Evolutionary conservation across 805 yeast species (phyloP).

Genomic region (Kazachstania psychrophila): DNA sequence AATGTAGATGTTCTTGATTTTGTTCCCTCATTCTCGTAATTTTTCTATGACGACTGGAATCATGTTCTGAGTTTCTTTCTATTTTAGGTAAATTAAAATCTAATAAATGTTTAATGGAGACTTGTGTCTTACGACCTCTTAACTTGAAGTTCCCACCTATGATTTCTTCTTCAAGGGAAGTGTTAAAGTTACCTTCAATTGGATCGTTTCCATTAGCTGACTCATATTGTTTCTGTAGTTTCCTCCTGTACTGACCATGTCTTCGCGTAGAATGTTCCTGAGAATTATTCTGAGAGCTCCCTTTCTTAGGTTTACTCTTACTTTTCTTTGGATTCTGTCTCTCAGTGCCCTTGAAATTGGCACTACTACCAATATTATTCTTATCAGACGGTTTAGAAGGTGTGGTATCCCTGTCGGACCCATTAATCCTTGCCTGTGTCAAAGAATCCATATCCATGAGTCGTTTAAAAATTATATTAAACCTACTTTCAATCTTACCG

Average conservation of each 20-base stretch:
- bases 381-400: background rate
- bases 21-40: conserved; percentile 22
- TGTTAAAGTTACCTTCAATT: conserved; percentile 8
- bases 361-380: too few species aligned
- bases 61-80: conserved; percentile 14
- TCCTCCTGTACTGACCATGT: conserved; percentile 8
- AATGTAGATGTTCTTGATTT: conserved; percentile 32
- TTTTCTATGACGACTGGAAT: conserved; percentile 13
- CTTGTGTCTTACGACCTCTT: conserved; percentile 35
- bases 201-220: background rate
- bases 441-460: background rate
- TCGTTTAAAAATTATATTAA: too few species aligned
- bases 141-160: conserved; percentile 26
- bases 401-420: background rate
- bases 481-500: too few species aligned
- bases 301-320: background rate
- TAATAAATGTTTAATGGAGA: conserved; percentile 55
- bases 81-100: conserved; percentile 45
- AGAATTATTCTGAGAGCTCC: too few species aligned
- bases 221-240: conserved; percentile 4
- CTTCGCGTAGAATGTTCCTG: conserved; percentile 2
- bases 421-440: background rate
- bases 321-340: background rate
- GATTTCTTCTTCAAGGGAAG: conserved; percentile 31
- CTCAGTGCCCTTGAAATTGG: too few species aligned